A percentile compares a stretch with the other conserved stretches of the same genome.
Evolutionary conservation across 2,329 filamentous ascomycete species (phyloP).

Genomic region (Monosporascus sp.): DNA sequence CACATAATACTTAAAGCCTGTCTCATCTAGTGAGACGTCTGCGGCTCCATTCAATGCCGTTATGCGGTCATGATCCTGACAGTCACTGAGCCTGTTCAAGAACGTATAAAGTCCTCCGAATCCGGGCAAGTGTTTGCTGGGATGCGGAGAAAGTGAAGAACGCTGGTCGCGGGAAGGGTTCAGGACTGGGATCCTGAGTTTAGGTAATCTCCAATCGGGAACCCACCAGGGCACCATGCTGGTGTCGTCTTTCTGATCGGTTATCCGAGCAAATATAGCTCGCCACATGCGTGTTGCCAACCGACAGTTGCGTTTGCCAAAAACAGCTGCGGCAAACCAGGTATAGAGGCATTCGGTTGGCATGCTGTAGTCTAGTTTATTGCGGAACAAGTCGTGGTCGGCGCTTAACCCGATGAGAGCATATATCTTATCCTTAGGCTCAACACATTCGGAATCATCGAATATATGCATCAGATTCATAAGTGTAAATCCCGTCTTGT

Average conservation of each 20-base stretch:
- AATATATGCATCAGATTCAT: not conserved
- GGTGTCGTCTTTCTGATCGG: not conserved
- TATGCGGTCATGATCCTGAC: not conserved
- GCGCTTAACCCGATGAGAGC: not conserved
- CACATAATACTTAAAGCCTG: not conserved
- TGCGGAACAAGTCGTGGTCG: not conserved
- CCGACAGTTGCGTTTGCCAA: not conserved
- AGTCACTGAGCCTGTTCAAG: not conserved
- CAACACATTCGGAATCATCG: not conserved
- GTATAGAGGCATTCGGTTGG: not conserved
- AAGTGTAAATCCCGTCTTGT: not conserved
- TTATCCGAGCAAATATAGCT: not conserved
- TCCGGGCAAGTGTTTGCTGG: rapidly evolving
- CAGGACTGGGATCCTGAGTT: not conserved
- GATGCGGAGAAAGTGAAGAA: not conserved
- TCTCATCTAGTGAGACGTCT: not conserved
- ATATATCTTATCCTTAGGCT: not conserved
- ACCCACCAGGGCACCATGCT: not conserved
- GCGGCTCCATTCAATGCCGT: not conserved
- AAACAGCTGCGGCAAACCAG: not conserved
- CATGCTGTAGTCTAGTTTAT: not conserved
- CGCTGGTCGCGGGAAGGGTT: not conserved
- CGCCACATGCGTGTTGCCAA: not conserved
- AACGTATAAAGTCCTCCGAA: not conserved
- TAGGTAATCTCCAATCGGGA: not conserved